A percentile compares a stretch with the other conserved stretches of the same genome.
These are phyloP conservation scores for Sordaria brevicollis DNA, from an alignment of 495 filamentous ascomycete species.

Conservation along the genomic window DNA sequence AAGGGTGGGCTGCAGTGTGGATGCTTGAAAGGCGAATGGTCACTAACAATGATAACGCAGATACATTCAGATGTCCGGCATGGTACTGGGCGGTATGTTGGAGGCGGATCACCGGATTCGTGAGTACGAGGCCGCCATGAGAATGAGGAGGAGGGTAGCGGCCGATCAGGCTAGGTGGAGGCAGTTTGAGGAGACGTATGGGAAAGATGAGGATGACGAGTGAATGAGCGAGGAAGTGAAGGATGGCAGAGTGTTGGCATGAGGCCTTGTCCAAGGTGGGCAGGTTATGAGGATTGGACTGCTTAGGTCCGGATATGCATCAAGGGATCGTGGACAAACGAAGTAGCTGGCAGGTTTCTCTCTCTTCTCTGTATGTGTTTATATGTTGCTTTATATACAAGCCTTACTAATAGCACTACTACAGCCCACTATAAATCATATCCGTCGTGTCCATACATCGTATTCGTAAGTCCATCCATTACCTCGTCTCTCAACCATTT, in stretches of 20 bases:
- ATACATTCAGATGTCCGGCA: constrained; percentile 77
- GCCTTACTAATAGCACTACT: background rate
- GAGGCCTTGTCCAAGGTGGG: background rate
- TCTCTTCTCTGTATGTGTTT: background rate
- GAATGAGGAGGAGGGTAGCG: constrained; percentile 52
- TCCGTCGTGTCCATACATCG: background rate
- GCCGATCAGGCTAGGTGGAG: constrained; percentile 54
- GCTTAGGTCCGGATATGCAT: background rate
- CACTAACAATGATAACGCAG: constrained; percentile 22
- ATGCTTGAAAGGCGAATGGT: no score
- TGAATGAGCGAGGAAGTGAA: constrained; percentile 4
- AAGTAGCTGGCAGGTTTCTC: background rate
- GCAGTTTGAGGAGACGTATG: constrained; percentile 34
- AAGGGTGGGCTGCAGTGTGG: no score
- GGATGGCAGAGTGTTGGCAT: background rate
- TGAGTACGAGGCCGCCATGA: constrained; percentile 51
- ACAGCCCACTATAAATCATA: background rate
- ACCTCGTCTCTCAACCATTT: background rate
- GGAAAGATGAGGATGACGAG: constrained; percentile 26
- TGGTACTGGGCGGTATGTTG: constrained; percentile 77
- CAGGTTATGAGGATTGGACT: background rate
- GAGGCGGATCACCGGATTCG: constrained; percentile 70
- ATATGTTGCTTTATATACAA: background rate
- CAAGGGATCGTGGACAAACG: background rate
- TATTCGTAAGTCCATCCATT: background rate